Conservation (phyloP, 2,329 filamentous ascomycete species). For the Cladophialophora yegresii region DNA sequence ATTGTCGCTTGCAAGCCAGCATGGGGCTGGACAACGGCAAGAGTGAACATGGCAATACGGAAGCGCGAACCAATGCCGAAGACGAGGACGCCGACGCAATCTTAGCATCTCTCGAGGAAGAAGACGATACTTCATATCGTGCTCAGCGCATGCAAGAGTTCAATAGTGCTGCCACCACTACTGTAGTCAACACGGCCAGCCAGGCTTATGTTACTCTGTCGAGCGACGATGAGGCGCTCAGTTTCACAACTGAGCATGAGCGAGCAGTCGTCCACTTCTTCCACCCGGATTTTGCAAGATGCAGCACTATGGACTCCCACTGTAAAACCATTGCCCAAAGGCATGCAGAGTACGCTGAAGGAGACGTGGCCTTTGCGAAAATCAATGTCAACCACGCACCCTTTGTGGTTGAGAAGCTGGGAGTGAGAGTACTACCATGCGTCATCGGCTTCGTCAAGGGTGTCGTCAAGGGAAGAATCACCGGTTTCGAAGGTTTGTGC, state of each 20-base stretch:
- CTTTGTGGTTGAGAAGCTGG: constrained; percentile 52
- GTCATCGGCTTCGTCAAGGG: constrained; percentile 54
- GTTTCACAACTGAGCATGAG: constrained; percentile 61
- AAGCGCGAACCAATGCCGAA: constrained; percentile 47
- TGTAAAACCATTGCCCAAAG: constrained; percentile 50
- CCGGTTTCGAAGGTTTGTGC: constrained; percentile 53
- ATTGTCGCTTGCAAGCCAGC: not conserved
- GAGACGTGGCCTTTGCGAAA: constrained; percentile 48
- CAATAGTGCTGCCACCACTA: constrained; percentile 19
- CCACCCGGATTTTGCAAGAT: constrained; percentile 64
- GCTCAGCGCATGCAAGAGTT: constrained; percentile 41
- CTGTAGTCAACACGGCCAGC: constrained; percentile 26
- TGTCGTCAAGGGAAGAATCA: constrained; percentile 47
- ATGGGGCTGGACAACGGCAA: constrained; percentile 3
- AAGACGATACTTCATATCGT: constrained; percentile 58
- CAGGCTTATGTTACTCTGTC: constrained; percentile 44
- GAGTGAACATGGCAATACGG: not conserved
- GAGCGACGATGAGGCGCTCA: constrained; percentile 60
- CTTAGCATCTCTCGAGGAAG: constrained; percentile 57
- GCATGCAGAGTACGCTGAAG: constrained; percentile 39
- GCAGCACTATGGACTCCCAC: constrained; percentile 63
- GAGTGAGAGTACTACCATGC: constrained; percentile 51
- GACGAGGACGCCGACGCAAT: constrained; percentile 62
- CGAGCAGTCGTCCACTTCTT: constrained; percentile 65
- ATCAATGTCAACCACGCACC: constrained; percentile 51